phyloP scores from a whole-genome alignment of 1,284 basidiomycete species.

The Anthracocystis walkeri region DNA sequence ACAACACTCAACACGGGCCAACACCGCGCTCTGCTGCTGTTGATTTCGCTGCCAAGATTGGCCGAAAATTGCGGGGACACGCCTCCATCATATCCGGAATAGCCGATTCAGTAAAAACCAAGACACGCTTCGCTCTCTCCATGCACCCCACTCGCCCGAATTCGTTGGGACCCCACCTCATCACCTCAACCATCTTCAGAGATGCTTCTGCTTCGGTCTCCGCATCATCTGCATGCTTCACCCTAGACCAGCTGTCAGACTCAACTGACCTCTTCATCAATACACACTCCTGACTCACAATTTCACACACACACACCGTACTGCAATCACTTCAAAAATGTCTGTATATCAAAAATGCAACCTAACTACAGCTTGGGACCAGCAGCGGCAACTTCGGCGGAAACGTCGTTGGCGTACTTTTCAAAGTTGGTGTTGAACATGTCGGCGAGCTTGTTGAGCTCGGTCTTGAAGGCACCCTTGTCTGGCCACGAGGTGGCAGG shows the following conservation, averaged over 20 bases:
- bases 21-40: constrained; percentile 4
- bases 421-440: constrained; percentile 69
- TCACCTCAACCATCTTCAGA: background rate
- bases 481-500: constrained; percentile 63
- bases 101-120: too few species aligned
- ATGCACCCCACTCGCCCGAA: too few species aligned
- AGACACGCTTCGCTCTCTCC: too few species aligned
- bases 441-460: constrained; percentile 68
- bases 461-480: constrained; percentile 58
- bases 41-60: constrained; percentile 1
- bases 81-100: constrained; percentile 16
- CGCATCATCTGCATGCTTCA: background rate
- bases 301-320: background rate
- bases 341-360: constrained; percentile 13
- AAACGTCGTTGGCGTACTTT: constrained; percentile 67
- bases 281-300: background rate
- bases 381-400: constrained; percentile 60
- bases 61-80: constrained; percentile 23
- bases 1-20: constrained; percentile 18
- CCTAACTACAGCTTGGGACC: constrained; percentile 51
- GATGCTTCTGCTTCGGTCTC: too few species aligned
- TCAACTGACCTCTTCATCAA: too few species aligned
- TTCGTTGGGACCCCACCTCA: too few species aligned
- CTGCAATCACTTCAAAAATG: background rate
- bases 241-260: background rate